phyloP scores from a whole-genome alignment of 441 rosid species.

The Arabidopsis lyrata region DNA sequence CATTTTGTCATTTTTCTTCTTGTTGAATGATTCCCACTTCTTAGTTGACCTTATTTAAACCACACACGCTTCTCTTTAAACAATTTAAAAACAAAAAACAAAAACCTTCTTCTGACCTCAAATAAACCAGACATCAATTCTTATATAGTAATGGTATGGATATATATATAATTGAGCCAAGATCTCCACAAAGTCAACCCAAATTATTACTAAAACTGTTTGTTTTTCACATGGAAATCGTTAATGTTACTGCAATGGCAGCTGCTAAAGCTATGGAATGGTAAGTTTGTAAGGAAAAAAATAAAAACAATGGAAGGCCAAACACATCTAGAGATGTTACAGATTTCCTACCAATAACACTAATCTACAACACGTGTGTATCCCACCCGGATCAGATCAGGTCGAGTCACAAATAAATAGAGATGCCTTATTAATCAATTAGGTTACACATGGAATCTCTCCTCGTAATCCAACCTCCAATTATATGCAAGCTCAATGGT shows the following conservation, averaged over 20 bases:
- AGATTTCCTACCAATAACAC: conserved; percentile 15
- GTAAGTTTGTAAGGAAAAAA: background rate
- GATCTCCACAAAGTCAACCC: conserved; percentile 30
- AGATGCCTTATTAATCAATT: conserved; percentile 5
- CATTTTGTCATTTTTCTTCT: background rate
- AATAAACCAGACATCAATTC: conserved; percentile 22
- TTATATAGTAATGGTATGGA: conserved; percentile 7
- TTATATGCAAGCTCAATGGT: conserved; percentile 30
- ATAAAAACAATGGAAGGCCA: background rate
- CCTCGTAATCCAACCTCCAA: background rate
- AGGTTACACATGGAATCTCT: background rate
- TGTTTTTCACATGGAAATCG: conserved; percentile 18
- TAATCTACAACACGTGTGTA: conserved; percentile 24
- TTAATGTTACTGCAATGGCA: conserved; percentile 19
- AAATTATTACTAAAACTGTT: conserved; percentile 8
- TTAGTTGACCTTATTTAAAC: conserved; percentile 30
- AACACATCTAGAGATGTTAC: conserved; percentile 10
- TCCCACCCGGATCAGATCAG: conserved; percentile 15
- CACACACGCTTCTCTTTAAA: conserved; percentile 13
- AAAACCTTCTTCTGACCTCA: conserved; percentile 19
- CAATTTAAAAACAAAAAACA: too few relatives aligned
- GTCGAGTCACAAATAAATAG: conserved; percentile 17
- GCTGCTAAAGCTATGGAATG: background rate
- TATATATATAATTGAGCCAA: background rate
- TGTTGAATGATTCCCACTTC: conserved; percentile 11